Conservation (phyloP, 2,329 filamentous ascomycete species). For the Pyricularia sp. region DNA sequence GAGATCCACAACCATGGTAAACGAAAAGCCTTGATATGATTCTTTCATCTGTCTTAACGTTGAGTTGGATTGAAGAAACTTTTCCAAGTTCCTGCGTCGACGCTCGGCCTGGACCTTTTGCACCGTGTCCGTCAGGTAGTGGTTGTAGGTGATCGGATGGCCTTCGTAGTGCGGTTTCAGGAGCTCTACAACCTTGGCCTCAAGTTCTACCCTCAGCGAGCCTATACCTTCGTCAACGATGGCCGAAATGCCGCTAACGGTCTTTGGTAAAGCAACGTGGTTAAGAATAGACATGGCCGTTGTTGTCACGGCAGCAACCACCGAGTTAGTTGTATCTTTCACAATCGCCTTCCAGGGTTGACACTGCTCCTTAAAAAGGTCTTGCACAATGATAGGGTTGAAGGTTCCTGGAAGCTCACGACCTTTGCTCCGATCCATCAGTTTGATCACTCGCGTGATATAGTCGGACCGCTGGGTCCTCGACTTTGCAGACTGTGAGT, state of each 20-base stretch:
- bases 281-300: slow-evolving; percentile 13
- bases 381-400: slow-evolving; percentile 22
- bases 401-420: slow-evolving; percentile 25
- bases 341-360: slow-evolving; percentile 18
- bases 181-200: slow-evolving; percentile 17
- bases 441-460: slow-evolving; percentile 13
- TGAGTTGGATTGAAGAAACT: background rate
- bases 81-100: slow-evolving; percentile 1
- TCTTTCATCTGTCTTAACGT: background rate
- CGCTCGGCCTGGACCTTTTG: slow-evolving; percentile 17
- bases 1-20: background rate
- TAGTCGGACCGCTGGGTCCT: slow-evolving; percentile 6
- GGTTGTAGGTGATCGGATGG: slow-evolving; percentile 31
- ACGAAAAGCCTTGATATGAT: background rate
- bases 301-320: slow-evolving; percentile 12
- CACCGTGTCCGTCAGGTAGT: slow-evolving; percentile 23
- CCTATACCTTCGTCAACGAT: slow-evolving; percentile 15
- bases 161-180: slow-evolving; percentile 15
- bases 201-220: slow-evolving; percentile 10
- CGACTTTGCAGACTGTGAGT: background rate
- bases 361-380: slow-evolving; percentile 23
- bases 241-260: slow-evolving; percentile 8
- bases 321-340: slow-evolving; percentile 7
- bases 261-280: slow-evolving; percentile 13
- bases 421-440: slow-evolving; percentile 19